Conservation (phyloP, 768 basidiomycete genomes). For the Termitomyces sp. region DNA sequence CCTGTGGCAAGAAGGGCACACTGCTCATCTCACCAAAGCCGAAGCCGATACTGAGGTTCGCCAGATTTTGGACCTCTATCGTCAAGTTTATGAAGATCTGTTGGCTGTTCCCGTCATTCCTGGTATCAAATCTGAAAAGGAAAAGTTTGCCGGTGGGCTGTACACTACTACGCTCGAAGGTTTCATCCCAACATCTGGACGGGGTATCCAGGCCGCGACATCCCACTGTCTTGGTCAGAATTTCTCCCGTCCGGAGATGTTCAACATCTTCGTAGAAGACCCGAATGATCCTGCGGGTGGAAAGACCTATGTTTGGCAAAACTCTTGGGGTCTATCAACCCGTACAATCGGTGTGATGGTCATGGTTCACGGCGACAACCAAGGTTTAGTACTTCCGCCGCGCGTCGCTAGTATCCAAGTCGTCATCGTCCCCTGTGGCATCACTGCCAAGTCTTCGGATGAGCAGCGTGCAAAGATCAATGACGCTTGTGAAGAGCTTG, state of each 20-base stretch:
- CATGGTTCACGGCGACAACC: constrained; percentile 98
- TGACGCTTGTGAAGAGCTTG: constrained; percentile 73
- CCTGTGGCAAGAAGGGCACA: constrained; percentile 99
- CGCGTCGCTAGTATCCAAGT: constrained; percentile 92
- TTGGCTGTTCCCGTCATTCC: constrained; percentile 97
- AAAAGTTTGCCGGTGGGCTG: constrained; percentile 96
- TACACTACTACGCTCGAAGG: constrained; percentile 99
- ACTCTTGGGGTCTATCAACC: constrained; percentile 98
- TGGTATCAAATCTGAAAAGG: constrained; percentile 97
- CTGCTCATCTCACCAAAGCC: constrained; percentile 81
- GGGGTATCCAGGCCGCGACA: constrained; percentile 97
- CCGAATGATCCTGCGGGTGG: constrained; percentile 67
- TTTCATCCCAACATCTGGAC: constrained; percentile 94
- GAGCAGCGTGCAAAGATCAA: constrained; percentile 68
- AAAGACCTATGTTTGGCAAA: constrained; percentile 92
- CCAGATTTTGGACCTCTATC: constrained; percentile 94
- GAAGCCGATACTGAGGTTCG: constrained; percentile 92
- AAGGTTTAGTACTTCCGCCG: constrained; percentile 96
- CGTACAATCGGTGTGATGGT: constrained; percentile 97
- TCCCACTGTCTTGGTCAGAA: constrained; percentile 98
- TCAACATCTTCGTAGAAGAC: constrained; percentile 96
- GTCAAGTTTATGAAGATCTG: constrained; percentile 92
- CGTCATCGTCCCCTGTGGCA: constrained; percentile 88
- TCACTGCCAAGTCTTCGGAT: constrained; percentile 79
- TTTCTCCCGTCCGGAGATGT: constrained; percentile 95